Evolutionary conservation across 73 alveolate species (phyloP).

Genomic region (Breviolum minutum): DNA sequence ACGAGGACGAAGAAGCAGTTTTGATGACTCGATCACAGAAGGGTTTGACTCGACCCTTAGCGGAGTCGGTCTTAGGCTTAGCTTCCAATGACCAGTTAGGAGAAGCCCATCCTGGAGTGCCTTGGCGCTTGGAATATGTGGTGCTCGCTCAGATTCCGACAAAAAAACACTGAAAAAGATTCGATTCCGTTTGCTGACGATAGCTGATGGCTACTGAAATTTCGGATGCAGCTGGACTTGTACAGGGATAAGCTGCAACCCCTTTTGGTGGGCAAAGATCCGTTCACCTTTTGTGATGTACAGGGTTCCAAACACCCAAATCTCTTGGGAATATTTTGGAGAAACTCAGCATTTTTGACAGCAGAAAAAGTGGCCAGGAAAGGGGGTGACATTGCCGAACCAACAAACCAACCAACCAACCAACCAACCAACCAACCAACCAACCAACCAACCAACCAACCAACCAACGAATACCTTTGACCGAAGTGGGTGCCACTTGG

Average conservation of each 20-base stretch:
- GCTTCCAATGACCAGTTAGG: constrained; percentile 9
- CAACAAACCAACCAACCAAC: too few relatives aligned
- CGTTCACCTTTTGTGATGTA: too few relatives aligned
- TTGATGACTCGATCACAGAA: constrained; percentile 18
- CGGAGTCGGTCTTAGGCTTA: constrained; percentile 4
- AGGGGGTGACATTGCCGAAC: too few relatives aligned
- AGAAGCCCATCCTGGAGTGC: neutral
- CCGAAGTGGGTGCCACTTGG: too few relatives aligned
- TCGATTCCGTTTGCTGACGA: neutral
- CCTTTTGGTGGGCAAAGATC: neutral
- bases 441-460: too few relatives aligned
- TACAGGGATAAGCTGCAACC: neutral
- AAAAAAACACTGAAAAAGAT: neutral
- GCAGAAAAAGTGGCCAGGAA: too few relatives aligned
- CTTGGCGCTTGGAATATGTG: constrained; percentile 32
- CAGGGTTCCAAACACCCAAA: too few relatives aligned
- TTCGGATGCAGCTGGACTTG: neutral
- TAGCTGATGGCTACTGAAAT: neutral
- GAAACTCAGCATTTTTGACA: too few relatives aligned
- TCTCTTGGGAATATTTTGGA: too few relatives aligned
- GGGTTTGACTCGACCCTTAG: constrained; percentile 6
- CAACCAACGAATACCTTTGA: too few relatives aligned
- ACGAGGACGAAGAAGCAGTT: constrained; percentile 33
- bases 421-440: too few relatives aligned
- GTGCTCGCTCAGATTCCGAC: constrained; percentile 11